These are phyloP conservation scores for Pneumocystis canis DNA, from an alignment of 1,139 yeast species.

Conservation along the genomic window DNA sequence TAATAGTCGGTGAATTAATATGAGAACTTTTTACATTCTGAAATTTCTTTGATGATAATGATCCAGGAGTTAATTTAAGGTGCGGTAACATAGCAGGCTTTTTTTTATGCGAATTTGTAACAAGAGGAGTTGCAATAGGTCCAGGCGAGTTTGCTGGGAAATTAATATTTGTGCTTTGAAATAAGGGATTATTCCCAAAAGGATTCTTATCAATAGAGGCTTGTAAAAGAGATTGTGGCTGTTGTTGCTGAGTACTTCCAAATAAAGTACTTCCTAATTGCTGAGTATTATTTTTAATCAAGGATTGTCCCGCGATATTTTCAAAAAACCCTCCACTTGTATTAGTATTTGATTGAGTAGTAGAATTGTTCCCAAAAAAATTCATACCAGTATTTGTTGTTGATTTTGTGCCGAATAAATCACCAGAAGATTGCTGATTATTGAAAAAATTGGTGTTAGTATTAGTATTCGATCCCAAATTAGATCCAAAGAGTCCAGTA, in stretches of 20 bases:
- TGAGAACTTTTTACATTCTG: conserved; percentile 5
- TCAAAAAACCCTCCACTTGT: conserved; percentile 25
- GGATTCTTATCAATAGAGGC: conserved; percentile 50
- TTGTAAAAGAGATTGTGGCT: conserved; percentile 18
- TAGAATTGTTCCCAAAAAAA: background rate
- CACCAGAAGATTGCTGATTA: conserved; percentile 16
- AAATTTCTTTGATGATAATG: conserved; percentile 15
- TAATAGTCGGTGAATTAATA: conserved; percentile 3
- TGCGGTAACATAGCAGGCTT: conserved; percentile 46
- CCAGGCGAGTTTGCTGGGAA: conserved; percentile 21
- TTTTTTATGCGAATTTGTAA: conserved; percentile 30
- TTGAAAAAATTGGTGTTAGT: background rate
- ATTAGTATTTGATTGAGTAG: conserved; percentile 11
- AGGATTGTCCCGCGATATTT: conserved; percentile 8
- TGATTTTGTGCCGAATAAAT: conserved; percentile 25
- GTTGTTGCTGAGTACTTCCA: conserved; percentile 15
- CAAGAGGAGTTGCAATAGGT: conserved; percentile 43
- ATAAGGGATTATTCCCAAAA: conserved; percentile 56
- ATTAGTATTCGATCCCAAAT: background rate
- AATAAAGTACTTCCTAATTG: conserved; percentile 9
- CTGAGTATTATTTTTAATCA: conserved; percentile 7
- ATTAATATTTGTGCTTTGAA: conserved; percentile 26
- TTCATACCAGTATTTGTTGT: conserved; percentile 12
- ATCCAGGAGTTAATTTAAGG: conserved; percentile 44
- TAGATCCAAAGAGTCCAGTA: conserved; percentile 27